Conservation (phyloP, 2,329 filamentous ascomycete species). For the Thelonectria discophora region DNA sequence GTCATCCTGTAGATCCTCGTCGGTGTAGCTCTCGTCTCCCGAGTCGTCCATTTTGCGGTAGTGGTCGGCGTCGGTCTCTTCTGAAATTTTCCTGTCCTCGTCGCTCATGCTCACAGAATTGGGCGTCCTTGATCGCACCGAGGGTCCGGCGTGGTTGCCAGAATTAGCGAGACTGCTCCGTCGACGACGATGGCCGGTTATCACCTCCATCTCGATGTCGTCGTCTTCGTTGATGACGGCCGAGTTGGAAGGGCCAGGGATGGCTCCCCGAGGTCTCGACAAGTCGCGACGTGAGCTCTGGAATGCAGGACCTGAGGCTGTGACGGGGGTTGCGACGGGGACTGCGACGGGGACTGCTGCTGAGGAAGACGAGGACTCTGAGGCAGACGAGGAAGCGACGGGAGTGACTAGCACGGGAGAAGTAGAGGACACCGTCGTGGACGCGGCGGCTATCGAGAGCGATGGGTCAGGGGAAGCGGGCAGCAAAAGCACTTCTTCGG, state of each 20-base stretch:
- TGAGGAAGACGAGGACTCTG: constrained; percentile 19
- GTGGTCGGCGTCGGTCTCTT: constrained; percentile 50
- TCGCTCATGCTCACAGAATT: constrained; percentile 39
- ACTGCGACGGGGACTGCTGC: constrained; percentile 19
- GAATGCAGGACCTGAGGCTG: constrained; percentile 4
- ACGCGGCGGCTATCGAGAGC: constrained; percentile 13
- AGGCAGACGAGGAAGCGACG: constrained; percentile 6
- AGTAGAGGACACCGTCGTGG: constrained; percentile 5
- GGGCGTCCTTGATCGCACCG: constrained; percentile 41
- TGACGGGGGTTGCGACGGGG: constrained; percentile 15
- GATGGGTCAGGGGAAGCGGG: constrained; percentile 19
- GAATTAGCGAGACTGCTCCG: constrained; percentile 63
- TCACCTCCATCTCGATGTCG: constrained; percentile 66
- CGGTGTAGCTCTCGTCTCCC: constrained; percentile 67
- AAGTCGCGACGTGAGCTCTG: not conserved
- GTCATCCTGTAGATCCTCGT: constrained; percentile 81
- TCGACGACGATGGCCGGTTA: constrained; percentile 63
- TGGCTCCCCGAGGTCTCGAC: constrained; percentile 25
- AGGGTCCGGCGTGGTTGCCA: constrained; percentile 39
- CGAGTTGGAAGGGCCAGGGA: constrained; percentile 30
- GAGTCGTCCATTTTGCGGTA: constrained; percentile 43
- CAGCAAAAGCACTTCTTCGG: constrained; percentile 5
- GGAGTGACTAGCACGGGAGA: constrained; percentile 18
- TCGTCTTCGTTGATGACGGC: constrained; percentile 39
- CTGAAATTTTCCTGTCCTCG: constrained; percentile 58